A percentile compares a stretch with the other conserved stretches of the same genome.
phyloP scores from a whole-genome alignment of 495 filamentous ascomycete genomes.

The Collariella sp. region DNA sequence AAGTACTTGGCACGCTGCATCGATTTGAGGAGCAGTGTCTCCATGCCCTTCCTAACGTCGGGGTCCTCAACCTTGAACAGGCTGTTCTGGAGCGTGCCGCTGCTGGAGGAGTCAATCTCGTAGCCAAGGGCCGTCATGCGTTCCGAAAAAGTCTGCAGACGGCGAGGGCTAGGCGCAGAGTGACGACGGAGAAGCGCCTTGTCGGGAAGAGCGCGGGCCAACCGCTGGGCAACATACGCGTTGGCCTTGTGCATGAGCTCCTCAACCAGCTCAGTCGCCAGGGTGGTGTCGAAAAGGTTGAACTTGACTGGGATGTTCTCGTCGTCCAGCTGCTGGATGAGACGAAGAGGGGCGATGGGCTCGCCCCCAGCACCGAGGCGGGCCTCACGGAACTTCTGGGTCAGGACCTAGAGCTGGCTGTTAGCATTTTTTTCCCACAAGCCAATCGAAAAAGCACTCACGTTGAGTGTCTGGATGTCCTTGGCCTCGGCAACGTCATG shows the following conservation, averaged over 20 bases:
- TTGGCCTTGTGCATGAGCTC: conserved; percentile 91
- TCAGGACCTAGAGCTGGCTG: conserved; percentile 48
- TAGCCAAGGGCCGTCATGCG: conserved; percentile 87
- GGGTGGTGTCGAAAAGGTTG: conserved; percentile 88
- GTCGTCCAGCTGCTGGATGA: conserved; percentile 91
- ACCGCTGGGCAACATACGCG: conserved; percentile 75
- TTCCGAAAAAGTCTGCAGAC: conserved; percentile 82
- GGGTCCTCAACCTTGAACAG: conserved; percentile 82
- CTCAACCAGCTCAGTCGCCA: conserved; percentile 87
- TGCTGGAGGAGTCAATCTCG: conserved; percentile 80
- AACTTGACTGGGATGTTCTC: conserved; percentile 94
- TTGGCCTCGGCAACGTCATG: conserved; percentile 54
- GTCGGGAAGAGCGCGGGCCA: conserved; percentile 70
- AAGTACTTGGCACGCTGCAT: conserved; percentile 96
- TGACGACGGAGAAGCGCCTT: conserved; percentile 90
- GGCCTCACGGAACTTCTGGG: conserved; percentile 80
- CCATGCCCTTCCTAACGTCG: conserved; percentile 92
- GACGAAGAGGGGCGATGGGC: conserved; percentile 72
- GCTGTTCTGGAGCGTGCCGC: conserved; percentile 83
- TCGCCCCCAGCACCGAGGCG: conserved; percentile 70
- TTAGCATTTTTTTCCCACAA: conserved; percentile 16
- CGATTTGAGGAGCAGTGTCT: conserved; percentile 83
- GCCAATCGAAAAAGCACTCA: conserved; percentile 30
- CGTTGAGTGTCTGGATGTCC: conserved; percentile 68
- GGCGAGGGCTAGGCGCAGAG: conserved; percentile 72